These are phyloP conservation scores for Clonostachys byssicola DNA, from an alignment of 2,329 filamentous ascomycete species.

Conservation along the genomic window DNA sequence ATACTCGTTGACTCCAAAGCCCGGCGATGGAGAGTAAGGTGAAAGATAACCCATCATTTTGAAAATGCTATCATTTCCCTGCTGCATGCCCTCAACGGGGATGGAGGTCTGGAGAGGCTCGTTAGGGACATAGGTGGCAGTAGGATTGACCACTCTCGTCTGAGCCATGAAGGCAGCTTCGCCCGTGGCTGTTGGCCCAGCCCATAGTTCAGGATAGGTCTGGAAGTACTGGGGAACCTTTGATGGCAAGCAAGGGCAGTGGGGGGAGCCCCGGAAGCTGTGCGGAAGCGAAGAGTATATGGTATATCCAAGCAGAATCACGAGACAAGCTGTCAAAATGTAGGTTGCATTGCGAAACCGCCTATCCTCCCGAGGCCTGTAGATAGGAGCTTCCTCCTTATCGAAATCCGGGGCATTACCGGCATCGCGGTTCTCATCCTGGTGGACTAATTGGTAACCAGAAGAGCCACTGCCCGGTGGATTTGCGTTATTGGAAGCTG, in stretches of 20 bases:
- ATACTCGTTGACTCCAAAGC: constrained; percentile 72
- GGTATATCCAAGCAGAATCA: constrained; percentile 29
- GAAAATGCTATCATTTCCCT: constrained; percentile 62
- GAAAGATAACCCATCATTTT: constrained; percentile 62
- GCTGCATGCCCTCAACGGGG: constrained; percentile 57
- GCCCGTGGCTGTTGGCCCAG: constrained; percentile 68
- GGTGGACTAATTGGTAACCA: constrained; percentile 25
- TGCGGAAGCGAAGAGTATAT: constrained; percentile 28
- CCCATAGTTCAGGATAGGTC: constrained; percentile 54
- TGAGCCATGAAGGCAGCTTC: constrained; percentile 66
- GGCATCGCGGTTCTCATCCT: constrained; percentile 10
- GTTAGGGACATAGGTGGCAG: constrained; percentile 62
- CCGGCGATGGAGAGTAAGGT: constrained; percentile 67
- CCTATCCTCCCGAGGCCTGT: background rate
- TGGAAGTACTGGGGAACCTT: constrained; percentile 60
- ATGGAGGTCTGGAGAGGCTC: constrained; percentile 67
- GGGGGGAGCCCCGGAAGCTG: constrained; percentile 11
- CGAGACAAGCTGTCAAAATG: constrained; percentile 6
- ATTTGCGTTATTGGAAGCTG: background rate
- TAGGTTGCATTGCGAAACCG: constrained; percentile 2
- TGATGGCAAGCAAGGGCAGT: constrained; percentile 21
- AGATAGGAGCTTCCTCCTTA: background rate
- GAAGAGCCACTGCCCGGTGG: constrained; percentile 1
- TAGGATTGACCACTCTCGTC: constrained; percentile 63
- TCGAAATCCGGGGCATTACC: background rate